Evolutionary conservation across 2,329 filamentous ascomycete genomes (phyloP).

Genomic region (Colletotrichum agaves): DNA sequence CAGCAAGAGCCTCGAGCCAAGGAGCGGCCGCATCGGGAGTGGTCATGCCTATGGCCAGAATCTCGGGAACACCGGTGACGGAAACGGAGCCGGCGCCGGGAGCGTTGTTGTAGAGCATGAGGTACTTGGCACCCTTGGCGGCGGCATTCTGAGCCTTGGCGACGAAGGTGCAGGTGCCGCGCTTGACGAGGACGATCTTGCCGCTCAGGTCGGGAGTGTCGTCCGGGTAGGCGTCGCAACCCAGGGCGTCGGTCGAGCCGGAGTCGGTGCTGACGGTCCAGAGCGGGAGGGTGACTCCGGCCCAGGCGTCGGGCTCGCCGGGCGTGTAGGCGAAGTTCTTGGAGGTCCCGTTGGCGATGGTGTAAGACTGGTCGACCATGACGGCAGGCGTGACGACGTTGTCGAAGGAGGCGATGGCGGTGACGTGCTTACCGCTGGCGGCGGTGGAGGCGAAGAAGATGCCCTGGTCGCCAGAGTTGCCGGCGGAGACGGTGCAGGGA

Average conservation of each 20-base stretch:
- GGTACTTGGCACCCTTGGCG: slow-evolving; percentile 66
- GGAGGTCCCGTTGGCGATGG: slow-evolving; percentile 48
- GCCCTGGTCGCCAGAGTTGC: slow-evolving; percentile 59
- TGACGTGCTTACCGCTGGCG: slow-evolving; percentile 58
- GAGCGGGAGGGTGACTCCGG: slow-evolving; percentile 57
- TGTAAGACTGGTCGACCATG: slow-evolving; percentile 54
- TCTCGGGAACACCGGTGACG: slow-evolving; percentile 44
- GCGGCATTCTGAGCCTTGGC: slow-evolving; percentile 64
- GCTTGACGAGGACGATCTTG: slow-evolving; percentile 68
- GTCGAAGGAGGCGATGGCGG: slow-evolving; percentile 62
- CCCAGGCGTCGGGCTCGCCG: slow-evolving; percentile 56
- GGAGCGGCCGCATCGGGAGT: slow-evolving; percentile 52
- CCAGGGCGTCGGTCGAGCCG: slow-evolving; percentile 58
- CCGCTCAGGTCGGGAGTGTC: slow-evolving; percentile 66
- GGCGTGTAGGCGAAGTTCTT: slow-evolving; percentile 56
- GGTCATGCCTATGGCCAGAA: slow-evolving; percentile 55
- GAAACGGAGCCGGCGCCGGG: slow-evolving; percentile 49
- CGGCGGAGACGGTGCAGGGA: slow-evolving; percentile 63
- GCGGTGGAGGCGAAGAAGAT: slow-evolving; percentile 62
- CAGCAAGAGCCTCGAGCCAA: slow-evolving; percentile 57
- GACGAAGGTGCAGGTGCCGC: slow-evolving; percentile 67
- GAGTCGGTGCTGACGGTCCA: slow-evolving; percentile 61
- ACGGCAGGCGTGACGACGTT: slow-evolving; percentile 56
- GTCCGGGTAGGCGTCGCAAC: slow-evolving; percentile 62
- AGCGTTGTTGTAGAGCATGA: slow-evolving; percentile 71